phyloP scores from a whole-genome alignment of 192 early-diverging fungal species.

The Powellomyces hirtus region DNA sequence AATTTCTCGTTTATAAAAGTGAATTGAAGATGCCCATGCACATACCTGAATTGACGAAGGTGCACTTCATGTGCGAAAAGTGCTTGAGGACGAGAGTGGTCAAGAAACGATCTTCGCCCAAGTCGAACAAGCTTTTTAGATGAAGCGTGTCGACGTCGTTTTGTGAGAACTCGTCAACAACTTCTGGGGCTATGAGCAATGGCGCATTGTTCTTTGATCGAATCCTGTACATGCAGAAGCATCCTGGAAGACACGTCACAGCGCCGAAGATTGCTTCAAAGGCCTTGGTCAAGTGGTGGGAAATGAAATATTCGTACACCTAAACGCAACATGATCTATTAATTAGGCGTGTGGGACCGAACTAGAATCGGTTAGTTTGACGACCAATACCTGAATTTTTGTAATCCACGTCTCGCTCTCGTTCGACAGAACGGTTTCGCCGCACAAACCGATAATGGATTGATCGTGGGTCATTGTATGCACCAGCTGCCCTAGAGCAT shows the following conservation, averaged over 20 bases:
- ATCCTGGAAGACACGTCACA: conserved; percentile 52
- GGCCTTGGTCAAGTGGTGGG: conserved; percentile 83
- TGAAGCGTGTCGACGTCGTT: conserved; percentile 87
- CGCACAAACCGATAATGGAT: conserved; percentile 79
- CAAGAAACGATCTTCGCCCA: conserved; percentile 91
- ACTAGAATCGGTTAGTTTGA: neutral
- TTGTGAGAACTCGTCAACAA: conserved; percentile 78
- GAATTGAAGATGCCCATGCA: neutral
- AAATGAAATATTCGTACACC: conserved; percentile 94
- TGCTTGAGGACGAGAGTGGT: conserved; percentile 94
- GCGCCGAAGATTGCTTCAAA: conserved; percentile 53
- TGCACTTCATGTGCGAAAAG: conserved; percentile 90
- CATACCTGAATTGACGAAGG: conserved; percentile 56
- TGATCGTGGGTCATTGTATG: conserved; percentile 56
- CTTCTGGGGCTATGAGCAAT: conserved; percentile 72
- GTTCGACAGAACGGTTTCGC: conserved; percentile 83
- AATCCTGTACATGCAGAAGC: conserved; percentile 51
- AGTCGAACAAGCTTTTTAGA: conserved; percentile 85
- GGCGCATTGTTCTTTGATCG: conserved; percentile 54
- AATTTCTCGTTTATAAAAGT: neutral
- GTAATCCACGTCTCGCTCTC: conserved; percentile 81
- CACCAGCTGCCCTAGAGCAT: conserved; percentile 33
- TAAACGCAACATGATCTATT: neutral
- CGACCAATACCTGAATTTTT: conserved; percentile 71
- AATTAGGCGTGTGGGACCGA: neutral